Evolutionary conservation across 768 basidiomycete species (phyloP), one percentile per base, ranked within the genome.

Genomic region (Amanita rimosa): DNA sequence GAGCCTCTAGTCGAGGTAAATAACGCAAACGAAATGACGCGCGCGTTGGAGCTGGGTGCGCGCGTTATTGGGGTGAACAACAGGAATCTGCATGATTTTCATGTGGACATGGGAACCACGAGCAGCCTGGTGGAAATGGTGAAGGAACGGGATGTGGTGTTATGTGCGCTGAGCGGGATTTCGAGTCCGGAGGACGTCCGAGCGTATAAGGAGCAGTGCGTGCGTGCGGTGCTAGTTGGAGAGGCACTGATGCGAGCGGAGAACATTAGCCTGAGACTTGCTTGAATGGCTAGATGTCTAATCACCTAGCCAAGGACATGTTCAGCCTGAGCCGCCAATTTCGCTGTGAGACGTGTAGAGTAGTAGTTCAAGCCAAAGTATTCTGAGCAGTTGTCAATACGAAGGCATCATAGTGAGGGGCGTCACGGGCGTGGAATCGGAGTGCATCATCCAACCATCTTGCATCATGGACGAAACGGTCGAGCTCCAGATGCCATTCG

Each of bases 1-100:
- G 90, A 93, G 60, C 89, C 90, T 0, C 74, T 93, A 16, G 89
- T 92, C 14, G 89, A 93, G 63, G 89, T 93, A 38, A 90, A 92
- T 67, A 92, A 88, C 52, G 76, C 80, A 3, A 67, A 65, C 9
- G 89, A 93, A 69, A 84, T 93, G 75, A 67, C 68, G 44, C 63
- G 71, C 33, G 89, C 90, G 6, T 71, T 91, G 42, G 72, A 72
- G 14, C 67, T 91, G 26, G 85, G 84, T 3, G 73, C 88, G 16
- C 82, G 79, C 55, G 80, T 91, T 49, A 83, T 92, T 53, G 89
- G 89, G 2, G 89, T 93, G 45, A 93, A 93, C 64, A 93, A 93
- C 63, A 76, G 89, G 26, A 91, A 93, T 61, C 62, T 92, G 54
- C 89, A 93, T 66, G 75, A 86, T 59, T 92, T 92, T 66, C 66